Evolutionary conservation across 257 asterid genomes (phyloP).

Genomic region (Solanum phureja): DNA sequence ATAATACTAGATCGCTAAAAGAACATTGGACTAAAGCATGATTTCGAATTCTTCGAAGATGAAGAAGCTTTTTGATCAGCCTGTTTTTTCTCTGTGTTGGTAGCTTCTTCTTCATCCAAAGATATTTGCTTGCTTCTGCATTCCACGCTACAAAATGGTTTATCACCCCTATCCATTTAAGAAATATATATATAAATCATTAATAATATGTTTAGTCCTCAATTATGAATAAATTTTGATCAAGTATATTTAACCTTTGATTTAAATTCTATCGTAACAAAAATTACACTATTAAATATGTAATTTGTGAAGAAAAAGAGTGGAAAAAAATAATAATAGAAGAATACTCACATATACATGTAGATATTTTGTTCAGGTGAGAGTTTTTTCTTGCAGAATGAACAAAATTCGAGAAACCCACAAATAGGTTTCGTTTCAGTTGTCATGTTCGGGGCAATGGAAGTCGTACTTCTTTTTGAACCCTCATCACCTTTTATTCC

Average conservation of each 20-base stretch:
- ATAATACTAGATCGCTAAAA: not conserved
- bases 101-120: conserved; percentile 67
- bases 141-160: conserved; percentile 75
- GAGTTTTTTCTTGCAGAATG: conserved; percentile 53
- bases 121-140: conserved; percentile 79
- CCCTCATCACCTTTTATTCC: conserved; percentile 41
- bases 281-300: not conserved
- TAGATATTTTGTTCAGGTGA: conserved; percentile 63
- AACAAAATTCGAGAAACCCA: conserved; percentile 60
- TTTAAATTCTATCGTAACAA: not conserved
- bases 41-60: not conserved
- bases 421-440: not conserved
- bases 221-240: not conserved
- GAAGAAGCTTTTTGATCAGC: conserved; percentile 3
- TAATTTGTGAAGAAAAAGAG: not conserved
- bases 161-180: conserved; percentile 56
- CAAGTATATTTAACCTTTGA: not conserved
- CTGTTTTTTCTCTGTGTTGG: not conserved
- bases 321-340: not conserved
- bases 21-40: conserved; percentile 45
- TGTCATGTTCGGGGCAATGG: conserved; percentile 5
- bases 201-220: not conserved
- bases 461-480: not conserved
- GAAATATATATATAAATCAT: not conserved
- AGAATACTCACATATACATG: conserved; percentile 77